Percentiles rank a stretch among this genome's conserved stretches.
phyloP scores from a whole-genome alignment of 306 rosid species.

The Citrullus amarus region DNA sequence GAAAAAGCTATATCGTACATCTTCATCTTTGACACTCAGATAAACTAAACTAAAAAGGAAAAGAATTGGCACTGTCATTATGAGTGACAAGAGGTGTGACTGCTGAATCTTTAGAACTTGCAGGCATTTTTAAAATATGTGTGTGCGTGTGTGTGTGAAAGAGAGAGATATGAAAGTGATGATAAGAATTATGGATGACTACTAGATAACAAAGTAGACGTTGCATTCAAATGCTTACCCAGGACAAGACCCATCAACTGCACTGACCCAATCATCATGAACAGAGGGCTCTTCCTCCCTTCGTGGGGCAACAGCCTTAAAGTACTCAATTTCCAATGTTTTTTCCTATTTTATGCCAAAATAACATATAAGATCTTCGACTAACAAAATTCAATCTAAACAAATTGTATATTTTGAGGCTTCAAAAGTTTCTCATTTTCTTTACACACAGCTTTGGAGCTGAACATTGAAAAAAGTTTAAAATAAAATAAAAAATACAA shows the following conservation, averaged over 20 bases:
- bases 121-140: not conserved
- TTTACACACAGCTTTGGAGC: not conserved
- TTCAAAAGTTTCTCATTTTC: not conserved
- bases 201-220: not conserved
- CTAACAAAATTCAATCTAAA: not conserved
- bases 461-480: not conserved
- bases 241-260: constrained; percentile 79
- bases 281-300: constrained; percentile 73
- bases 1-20: not conserved
- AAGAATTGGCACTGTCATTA: not conserved
- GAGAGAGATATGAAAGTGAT: not conserved
- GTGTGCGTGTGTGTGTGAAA: no score
- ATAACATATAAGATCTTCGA: not conserved
- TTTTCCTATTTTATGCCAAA: constrained; percentile 39
- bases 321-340: constrained; percentile 68
- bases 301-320: constrained; percentile 64
- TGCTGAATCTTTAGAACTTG: not conserved
- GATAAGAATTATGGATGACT: not conserved
- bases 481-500: not conserved
- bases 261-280: constrained; percentile 96
- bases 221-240: constrained; percentile 32
- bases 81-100: not conserved
- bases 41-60: not conserved
- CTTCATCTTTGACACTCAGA: not conserved
- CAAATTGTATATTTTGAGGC: not conserved